Conservation (phyloP, 2,329 filamentous ascomycete species). For the Aspergillus cejpii region DNA sequence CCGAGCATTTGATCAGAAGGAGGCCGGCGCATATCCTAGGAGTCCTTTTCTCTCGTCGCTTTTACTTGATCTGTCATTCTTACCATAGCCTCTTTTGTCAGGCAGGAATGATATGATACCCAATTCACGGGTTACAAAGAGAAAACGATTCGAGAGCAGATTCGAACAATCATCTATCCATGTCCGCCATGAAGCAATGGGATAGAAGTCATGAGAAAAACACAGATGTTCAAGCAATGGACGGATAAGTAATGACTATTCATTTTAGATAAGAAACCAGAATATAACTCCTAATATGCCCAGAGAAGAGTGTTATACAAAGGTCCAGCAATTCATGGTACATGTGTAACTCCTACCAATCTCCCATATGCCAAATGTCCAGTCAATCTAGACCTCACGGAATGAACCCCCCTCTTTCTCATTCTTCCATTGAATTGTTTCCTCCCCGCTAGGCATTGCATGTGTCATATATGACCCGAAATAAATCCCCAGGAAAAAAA, state of each 20-base stretch:
- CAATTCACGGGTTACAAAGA: too few relatives aligned
- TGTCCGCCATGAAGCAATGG: too few relatives aligned
- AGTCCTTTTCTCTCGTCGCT: constrained; percentile 19
- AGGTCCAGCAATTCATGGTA: constrained; percentile 11
- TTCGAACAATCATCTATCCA: too few relatives aligned
- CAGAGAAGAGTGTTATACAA: constrained; percentile 33
- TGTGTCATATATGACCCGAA: background rate
- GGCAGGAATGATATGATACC: background rate
- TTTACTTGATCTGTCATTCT: background rate
- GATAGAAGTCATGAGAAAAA: constrained; percentile 1
- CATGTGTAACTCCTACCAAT: constrained; percentile 14
- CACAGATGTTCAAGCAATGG: background rate
- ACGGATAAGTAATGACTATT: too few relatives aligned
- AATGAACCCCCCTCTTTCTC: background rate
- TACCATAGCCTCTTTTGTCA: background rate
- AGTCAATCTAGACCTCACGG: constrained; percentile 7
- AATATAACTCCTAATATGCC: constrained; percentile 25
- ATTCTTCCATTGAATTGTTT: background rate
- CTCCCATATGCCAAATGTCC: constrained; percentile 2
- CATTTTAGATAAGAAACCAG: constrained; percentile 6
- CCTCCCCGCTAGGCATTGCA: background rate
- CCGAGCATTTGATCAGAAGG: constrained; percentile 10
- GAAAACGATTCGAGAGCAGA: too few relatives aligned
- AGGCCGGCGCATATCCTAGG: constrained; percentile 23
- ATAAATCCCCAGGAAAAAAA: constrained; percentile 5